Evolutionary conservation across 495 filamentous ascomycete species (phyloP), one percentile per base, ranked within the genome.

Genomic region (Pyronema omphalodes): DNA sequence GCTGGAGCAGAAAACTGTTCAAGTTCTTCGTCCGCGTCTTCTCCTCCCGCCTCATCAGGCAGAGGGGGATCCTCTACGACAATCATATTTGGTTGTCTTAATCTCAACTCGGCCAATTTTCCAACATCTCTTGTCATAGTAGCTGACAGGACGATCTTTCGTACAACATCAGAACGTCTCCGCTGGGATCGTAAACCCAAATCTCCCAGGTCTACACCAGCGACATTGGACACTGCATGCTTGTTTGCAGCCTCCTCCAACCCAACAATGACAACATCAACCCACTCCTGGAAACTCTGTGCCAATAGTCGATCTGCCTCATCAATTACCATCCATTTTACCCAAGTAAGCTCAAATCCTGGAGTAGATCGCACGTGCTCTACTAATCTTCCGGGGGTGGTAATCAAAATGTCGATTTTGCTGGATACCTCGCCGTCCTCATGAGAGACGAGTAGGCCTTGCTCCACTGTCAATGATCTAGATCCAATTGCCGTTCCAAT

Each of bases 211-310:
- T 56, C 56, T 8, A 57, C 62, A 35, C 23, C n/a, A 45, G 53
- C 39, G 58, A 55, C 17, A 33, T 43, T 0, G n/a, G 45, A 7
- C 17, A 49, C 47, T 19, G 17, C 11, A 18, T 14, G 6, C 41
- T 41, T 57, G 35, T 34, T 53, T 19, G 52, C 54, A 6, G 33
- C 49, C 9, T 35, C 18, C 36, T 60, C 72, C 46, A 94, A 64
- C 6, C 72, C 75, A 1, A 71, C 73, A 63, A 86, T 79, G 4
- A 94, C 77, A 2, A 80, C 67, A 49, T 81, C 77, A 5, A 93
- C 73, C 86, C 88, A 96, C 60, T 91, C 82, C 62, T 95, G 88
- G 65, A 88, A 96, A 57, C 82, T 86, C 64, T 94, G 84, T 15
- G 87, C 83, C 3, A 96, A 79, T 6, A 96, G 70, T 57, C 88